Conservation (phyloP, 257 asterid genomes). For the Solanum appendiculatum region DNA sequence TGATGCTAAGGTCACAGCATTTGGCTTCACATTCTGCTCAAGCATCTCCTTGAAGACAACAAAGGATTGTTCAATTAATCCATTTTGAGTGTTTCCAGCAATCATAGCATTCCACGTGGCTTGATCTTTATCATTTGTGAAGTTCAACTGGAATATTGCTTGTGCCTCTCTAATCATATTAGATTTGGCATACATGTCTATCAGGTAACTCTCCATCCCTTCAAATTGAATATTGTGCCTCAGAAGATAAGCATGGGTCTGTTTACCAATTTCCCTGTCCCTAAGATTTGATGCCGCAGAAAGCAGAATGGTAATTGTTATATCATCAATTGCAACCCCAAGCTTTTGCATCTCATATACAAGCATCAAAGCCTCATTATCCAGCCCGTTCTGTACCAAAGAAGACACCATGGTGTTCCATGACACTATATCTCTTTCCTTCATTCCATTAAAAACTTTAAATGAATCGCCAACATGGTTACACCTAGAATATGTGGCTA, state of each 20-base stretch:
- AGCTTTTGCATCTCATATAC: constrained; percentile 58
- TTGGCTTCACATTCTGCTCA: constrained; percentile 44
- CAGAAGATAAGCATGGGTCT: constrained; percentile 58
- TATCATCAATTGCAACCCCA: constrained; percentile 40
- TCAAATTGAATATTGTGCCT: constrained; percentile 46
- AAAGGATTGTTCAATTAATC: constrained; percentile 46
- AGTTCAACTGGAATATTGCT: constrained; percentile 23
- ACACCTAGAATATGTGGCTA: constrained; percentile 62
- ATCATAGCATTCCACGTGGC: constrained; percentile 81
- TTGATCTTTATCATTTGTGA: constrained; percentile 33
- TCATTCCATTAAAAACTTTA: constrained; percentile 45
- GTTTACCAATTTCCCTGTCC: constrained; percentile 44
- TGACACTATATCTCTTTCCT: constrained; percentile 58
- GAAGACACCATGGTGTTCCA: constrained; percentile 79
- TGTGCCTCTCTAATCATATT: constrained; percentile 43
- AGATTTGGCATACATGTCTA: constrained; percentile 71
- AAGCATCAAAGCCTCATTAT: constrained; percentile 67
- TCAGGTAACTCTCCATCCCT: constrained; percentile 70
- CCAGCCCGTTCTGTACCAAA: constrained; percentile 53
- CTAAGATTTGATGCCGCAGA: constrained; percentile 75
- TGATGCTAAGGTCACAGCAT: constrained; percentile 70
- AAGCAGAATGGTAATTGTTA: constrained; percentile 58
- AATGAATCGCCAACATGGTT: constrained; percentile 36
- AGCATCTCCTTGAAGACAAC: constrained; percentile 48
- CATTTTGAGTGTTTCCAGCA: constrained; percentile 57